Conservation (phyloP, 148 eudicot genomes). For the Chenopodium formosanum region DNA sequence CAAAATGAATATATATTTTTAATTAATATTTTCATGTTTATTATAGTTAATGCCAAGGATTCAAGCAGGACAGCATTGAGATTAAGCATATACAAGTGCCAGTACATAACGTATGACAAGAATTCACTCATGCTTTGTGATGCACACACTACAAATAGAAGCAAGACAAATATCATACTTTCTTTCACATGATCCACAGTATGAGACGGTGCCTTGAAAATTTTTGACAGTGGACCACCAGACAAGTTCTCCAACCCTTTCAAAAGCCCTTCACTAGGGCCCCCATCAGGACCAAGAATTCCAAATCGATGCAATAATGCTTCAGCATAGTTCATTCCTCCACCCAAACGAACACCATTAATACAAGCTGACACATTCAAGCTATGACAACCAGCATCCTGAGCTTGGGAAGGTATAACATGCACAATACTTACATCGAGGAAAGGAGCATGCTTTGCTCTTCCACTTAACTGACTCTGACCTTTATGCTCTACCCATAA, state of each 20-base stretch:
- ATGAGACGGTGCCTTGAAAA: conserved; percentile 69
- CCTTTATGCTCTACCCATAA: conserved; percentile 75
- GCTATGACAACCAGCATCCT: conserved; percentile 79
- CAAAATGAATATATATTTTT: conserved; percentile 7
- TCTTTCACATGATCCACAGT: conserved; percentile 41
- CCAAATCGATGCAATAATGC: conserved; percentile 84
- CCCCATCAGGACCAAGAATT: conserved; percentile 86
- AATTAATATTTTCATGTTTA: neutral
- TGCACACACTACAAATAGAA: conserved; percentile 8
- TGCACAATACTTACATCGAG: conserved; percentile 61
- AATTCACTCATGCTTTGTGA: neutral
- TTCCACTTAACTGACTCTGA: conserved; percentile 34
- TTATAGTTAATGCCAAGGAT: neutral
- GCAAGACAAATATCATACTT: conserved; percentile 30
- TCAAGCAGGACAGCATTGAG: neutral
- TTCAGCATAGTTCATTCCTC: conserved; percentile 91
- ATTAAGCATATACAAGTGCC: neutral
- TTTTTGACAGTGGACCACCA: conserved; percentile 72
- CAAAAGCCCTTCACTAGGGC: conserved; percentile 86
- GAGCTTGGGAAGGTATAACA: conserved; percentile 68
- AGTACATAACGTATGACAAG: neutral
- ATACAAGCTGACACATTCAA: conserved; percentile 77
- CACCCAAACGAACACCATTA: conserved; percentile 87
- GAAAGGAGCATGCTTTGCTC: conserved; percentile 47
- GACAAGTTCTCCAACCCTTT: conserved; percentile 70